Evolutionary conservation across 2,329 filamentous ascomycete species (phyloP).

Genomic region (Penicillium sp.): DNA sequence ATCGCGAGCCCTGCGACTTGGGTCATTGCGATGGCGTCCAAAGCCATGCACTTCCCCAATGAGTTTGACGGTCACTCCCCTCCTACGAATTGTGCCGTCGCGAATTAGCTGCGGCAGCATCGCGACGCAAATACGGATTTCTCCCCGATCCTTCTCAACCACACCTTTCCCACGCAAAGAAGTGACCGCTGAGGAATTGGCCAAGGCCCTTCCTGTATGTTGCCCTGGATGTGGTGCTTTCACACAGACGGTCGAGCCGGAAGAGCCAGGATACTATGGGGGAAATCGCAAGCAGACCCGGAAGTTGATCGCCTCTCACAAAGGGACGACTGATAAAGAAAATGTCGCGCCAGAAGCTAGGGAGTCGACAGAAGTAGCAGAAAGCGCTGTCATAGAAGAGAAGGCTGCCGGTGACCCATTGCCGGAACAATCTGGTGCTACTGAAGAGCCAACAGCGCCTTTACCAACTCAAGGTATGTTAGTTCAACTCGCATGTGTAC

Average conservation of each 20-base stretch:
- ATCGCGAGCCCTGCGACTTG: constrained; percentile 15
- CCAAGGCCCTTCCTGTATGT: constrained; percentile 46
- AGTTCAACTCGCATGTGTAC: background rate
- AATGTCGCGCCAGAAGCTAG: constrained; percentile 18
- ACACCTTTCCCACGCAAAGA: constrained; percentile 6
- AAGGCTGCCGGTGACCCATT: background rate
- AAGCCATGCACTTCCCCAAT: background rate
- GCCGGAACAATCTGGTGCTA: background rate
- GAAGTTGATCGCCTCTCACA: constrained; percentile 29
- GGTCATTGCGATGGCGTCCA: background rate
- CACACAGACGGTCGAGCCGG: constrained; percentile 55
- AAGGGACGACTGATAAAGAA: constrained; percentile 10
- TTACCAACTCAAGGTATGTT: constrained; percentile 14
- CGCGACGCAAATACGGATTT: constrained; percentile 2
- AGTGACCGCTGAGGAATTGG: constrained; percentile 9
- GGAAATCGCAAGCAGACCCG: constrained; percentile 50
- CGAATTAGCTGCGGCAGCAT: background rate
- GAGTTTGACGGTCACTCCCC: background rate
- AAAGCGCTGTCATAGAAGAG: background rate
- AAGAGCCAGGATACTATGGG: constrained; percentile 60
- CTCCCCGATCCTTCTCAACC: constrained; percentile 22
- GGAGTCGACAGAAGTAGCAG: background rate
- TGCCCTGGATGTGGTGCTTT: constrained; percentile 66
- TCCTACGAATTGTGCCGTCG: background rate
- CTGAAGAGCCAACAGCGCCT: constrained; percentile 6